These are phyloP conservation scores for Cicer chorassanicum DNA, from an alignment of 306 rosid genomes.

Conservation along the genomic window DNA sequence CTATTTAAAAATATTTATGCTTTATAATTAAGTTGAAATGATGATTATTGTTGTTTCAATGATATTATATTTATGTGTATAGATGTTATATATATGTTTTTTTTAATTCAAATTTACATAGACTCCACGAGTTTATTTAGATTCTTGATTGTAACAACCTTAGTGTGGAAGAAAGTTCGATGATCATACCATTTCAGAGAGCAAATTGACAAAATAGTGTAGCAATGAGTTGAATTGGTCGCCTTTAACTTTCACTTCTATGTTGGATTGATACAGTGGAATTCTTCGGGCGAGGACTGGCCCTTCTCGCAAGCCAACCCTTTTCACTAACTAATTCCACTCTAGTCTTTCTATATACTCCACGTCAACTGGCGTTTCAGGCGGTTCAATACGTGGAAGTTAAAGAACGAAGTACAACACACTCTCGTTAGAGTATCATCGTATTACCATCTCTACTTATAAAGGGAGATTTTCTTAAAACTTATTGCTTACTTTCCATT, in stretches of 20 bases:
- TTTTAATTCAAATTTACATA: too few relatives aligned
- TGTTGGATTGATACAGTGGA: constrained; percentile 3
- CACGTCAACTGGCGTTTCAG: constrained; percentile 32
- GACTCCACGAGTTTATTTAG: too few relatives aligned
- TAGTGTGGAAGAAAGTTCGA: too few relatives aligned
- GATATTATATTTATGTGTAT: too few relatives aligned
- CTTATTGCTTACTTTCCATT: constrained; percentile 1
- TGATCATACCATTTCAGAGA: too few relatives aligned
- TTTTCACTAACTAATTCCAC: not conserved
- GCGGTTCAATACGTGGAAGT: not conserved
- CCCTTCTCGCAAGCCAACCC: constrained; percentile 4
- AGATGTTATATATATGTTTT: too few relatives aligned
- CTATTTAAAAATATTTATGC: too few relatives aligned
- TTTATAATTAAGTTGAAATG: too few relatives aligned
- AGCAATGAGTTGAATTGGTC: not conserved
- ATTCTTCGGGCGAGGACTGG: not conserved
- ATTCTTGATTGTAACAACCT: too few relatives aligned
- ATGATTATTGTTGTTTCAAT: too few relatives aligned
- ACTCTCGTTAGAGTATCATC: not conserved
- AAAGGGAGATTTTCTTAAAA: not conserved
- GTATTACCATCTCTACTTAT: not conserved
- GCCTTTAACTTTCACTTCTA: not conserved
- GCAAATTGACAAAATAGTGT: too few relatives aligned
- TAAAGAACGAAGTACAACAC: not conserved
- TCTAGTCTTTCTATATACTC: not conserved